phyloP scores from a whole-genome alignment of 1,139 yeast genomes.

The Williopsis jadinii region DNA sequence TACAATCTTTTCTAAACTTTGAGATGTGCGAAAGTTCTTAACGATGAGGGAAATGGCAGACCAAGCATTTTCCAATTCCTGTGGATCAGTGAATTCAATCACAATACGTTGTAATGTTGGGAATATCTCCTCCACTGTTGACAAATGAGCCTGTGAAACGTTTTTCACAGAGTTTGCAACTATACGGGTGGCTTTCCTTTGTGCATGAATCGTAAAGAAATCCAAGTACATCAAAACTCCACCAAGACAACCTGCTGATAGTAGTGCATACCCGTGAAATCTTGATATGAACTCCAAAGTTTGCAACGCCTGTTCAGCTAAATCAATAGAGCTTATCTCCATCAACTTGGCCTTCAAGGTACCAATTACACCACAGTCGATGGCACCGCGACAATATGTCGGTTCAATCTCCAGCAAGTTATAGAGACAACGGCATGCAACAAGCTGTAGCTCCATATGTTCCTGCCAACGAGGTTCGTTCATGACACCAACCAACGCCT shows the following conservation, averaged over 20 bases:
- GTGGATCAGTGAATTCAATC: conserved; percentile 48
- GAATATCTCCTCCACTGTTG: conserved; percentile 45
- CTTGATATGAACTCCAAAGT: conserved; percentile 65
- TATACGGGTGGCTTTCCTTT: conserved; percentile 70
- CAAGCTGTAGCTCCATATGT: conserved; percentile 71
- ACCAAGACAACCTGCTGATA: conserved; percentile 54
- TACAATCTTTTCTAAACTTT: conserved; percentile 40
- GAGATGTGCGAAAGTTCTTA: conserved; percentile 43
- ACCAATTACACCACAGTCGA: conserved; percentile 60
- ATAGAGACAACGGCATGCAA: conserved; percentile 80
- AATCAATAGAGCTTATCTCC: conserved; percentile 79
- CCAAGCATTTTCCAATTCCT: conserved; percentile 66
- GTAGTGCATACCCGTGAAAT: conserved; percentile 42
- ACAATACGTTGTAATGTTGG: conserved; percentile 59
- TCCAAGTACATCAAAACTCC: conserved; percentile 74
- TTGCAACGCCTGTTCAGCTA: conserved; percentile 88
- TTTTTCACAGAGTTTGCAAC: conserved; percentile 65
- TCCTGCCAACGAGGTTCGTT: conserved; percentile 51
- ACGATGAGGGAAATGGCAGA: conserved; percentile 58
- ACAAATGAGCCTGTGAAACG: conserved; percentile 10
- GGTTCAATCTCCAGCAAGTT: conserved; percentile 75
- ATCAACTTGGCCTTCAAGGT: conserved; percentile 58
- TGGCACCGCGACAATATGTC: conserved; percentile 58
- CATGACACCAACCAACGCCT: conserved; percentile 52
- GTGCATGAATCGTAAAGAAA: conserved; percentile 86